phyloP scores from a whole-genome alignment of 2,329 filamentous ascomycete species.

The Claviceps sp. region DNA sequence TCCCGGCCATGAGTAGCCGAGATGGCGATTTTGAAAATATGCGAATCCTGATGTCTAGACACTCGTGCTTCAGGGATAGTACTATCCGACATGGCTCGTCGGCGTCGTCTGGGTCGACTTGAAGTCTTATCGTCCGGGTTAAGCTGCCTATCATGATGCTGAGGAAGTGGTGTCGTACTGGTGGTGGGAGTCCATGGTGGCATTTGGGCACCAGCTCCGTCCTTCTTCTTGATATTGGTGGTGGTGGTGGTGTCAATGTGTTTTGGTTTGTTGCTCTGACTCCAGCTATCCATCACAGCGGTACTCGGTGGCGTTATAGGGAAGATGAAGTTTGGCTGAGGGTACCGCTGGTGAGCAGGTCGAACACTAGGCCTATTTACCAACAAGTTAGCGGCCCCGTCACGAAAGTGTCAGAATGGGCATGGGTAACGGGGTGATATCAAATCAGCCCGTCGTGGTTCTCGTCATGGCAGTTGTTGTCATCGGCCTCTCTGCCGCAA shows the following conservation, averaged over 20 bases:
- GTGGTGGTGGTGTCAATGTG: conserved; percentile 6
- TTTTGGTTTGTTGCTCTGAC: conserved; percentile 20
- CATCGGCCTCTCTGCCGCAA: neutral
- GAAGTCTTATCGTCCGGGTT: conserved; percentile 16
- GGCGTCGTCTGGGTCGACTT: conserved; percentile 25
- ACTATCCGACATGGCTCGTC: conserved; percentile 63
- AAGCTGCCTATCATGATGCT: conserved; percentile 18
- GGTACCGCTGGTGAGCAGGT: conserved; percentile 46
- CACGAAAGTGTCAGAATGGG: neutral
- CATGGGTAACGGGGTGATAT: neutral
- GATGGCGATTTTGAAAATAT: conserved; percentile 69
- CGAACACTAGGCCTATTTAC: conserved; percentile 43
- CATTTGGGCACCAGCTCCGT: neutral
- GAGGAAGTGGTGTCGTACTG: conserved; percentile 22
- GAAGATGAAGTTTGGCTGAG: conserved; percentile 47
- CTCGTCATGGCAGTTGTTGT: neutral
- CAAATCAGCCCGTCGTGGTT: too few relatives aligned
- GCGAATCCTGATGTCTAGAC: conserved; percentile 42
- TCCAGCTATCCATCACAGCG: conserved; percentile 34
- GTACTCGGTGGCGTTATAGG: conserved; percentile 47
- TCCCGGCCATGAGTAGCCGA: conserved; percentile 46
- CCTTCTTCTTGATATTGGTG: conserved; percentile 4
- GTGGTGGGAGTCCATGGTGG: conserved; percentile 28
- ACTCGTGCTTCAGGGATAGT: conserved; percentile 52
- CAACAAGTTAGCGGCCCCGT: conserved; percentile 10